These are phyloP conservation scores for Amanita polypyramis DNA, from an alignment of 768 basidiomycete genomes.

Conservation along the genomic window DNA sequence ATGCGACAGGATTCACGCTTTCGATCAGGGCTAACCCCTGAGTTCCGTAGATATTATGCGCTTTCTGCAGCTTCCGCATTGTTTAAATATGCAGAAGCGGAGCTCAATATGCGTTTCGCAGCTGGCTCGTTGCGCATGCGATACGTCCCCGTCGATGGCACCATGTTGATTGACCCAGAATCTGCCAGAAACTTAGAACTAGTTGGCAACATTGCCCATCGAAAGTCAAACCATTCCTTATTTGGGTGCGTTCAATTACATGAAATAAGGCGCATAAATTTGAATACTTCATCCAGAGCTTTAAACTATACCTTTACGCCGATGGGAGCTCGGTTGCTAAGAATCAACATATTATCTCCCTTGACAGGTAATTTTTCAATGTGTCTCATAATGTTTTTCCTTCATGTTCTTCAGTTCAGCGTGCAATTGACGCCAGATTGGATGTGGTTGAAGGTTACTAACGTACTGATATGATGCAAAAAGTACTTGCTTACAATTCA, in stretches of 20 bases:
- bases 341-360: constrained; percentile 76
- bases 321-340: constrained; percentile 78
- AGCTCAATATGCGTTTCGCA: constrained; percentile 63
- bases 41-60: constrained; percentile 65
- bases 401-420: constrained; percentile 30
- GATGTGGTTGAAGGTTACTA: constrained; percentile 73
- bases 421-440: constrained; percentile 67
- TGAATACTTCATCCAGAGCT: constrained; percentile 28
- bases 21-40: constrained; percentile 7
- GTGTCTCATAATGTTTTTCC: constrained; percentile 1
- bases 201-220: constrained; percentile 60
- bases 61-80: constrained; percentile 79
- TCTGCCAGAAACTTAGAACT: constrained; percentile 85
- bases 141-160: constrained; percentile 77
- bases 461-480: neutral
- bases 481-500: constrained; percentile 3
- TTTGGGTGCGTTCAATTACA: constrained; percentile 47
- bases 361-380: constrained; percentile 43
- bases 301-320: constrained; percentile 81
- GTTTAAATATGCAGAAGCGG: constrained; percentile 73
- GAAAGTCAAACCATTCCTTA: constrained; percentile 64
- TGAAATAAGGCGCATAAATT: neutral
- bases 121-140: constrained; percentile 60
- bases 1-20: constrained; percentile 26
- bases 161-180: constrained; percentile 90